These are phyloP conservation scores for Aspergillus transmontanensis DNA, from an alignment of 2,329 filamentous ascomycete species.

Conservation along the genomic window DNA sequence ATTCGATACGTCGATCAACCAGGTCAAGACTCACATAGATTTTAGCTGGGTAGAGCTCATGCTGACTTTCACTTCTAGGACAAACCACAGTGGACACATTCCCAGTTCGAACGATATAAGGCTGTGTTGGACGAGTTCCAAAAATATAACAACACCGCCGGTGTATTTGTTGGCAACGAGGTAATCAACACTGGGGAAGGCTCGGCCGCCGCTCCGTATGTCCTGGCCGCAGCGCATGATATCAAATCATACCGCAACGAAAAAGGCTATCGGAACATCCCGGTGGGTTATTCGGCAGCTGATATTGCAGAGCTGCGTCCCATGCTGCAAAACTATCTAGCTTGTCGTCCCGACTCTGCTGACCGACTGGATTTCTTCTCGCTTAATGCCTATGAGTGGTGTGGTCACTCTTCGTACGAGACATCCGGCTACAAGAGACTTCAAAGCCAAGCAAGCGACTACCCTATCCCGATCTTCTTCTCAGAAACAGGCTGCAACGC, in stretches of 20 bases:
- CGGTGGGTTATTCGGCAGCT: constrained; percentile 83
- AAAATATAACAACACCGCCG: constrained; percentile 75
- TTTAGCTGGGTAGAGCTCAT: background rate
- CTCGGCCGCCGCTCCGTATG: constrained; percentile 72
- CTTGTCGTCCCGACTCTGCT: constrained; percentile 68
- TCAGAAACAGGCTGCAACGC: constrained; percentile 84
- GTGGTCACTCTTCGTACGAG: constrained; percentile 59
- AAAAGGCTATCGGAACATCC: constrained; percentile 78
- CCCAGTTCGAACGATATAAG: constrained; percentile 68
- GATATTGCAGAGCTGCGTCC: constrained; percentile 73
- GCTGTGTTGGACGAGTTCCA: constrained; percentile 77
- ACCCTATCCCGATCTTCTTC: constrained; percentile 85
- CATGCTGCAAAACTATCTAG: constrained; percentile 73
- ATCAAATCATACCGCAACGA: constrained; percentile 77
- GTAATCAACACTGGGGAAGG: constrained; percentile 60
- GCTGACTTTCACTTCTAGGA: constrained; percentile 42
- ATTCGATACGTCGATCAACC: constrained; percentile 48
- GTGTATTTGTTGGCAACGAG: constrained; percentile 88
- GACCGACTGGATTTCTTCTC: constrained; percentile 82
- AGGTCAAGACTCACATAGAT: constrained; percentile 30
- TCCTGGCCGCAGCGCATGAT: constrained; percentile 80
- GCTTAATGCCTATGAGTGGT: constrained; percentile 85
- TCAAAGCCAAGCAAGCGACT: constrained; percentile 66
- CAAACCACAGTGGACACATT: constrained; percentile 70
- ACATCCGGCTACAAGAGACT: constrained; percentile 71